These are phyloP conservation scores for Melaleuca quinquenervia DNA, from an alignment of 345 rosid genomes.

Conservation along the genomic window DNA sequence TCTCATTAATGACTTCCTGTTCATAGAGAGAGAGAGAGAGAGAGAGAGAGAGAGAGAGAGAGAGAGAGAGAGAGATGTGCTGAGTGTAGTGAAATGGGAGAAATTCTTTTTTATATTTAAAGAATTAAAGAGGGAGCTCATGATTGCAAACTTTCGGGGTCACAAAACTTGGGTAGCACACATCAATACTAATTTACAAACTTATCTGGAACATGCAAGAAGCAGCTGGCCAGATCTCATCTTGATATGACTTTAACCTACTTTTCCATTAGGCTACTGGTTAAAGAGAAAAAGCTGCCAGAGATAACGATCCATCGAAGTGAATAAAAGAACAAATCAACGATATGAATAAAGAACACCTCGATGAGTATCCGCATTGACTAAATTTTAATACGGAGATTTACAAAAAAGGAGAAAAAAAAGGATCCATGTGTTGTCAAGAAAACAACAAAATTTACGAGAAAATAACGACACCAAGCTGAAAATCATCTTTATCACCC, in stretches of 20 bases:
- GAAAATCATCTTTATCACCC: neutral
- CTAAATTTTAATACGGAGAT: neutral
- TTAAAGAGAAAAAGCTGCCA: neutral
- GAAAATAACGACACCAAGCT: neutral
- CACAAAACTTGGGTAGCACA: neutral
- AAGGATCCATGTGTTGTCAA: neutral
- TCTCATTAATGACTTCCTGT: neutral
- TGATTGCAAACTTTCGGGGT: neutral
- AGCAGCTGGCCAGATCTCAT: neutral
- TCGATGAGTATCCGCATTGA: neutral
- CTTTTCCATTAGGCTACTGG: neutral
- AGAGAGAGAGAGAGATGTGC: neutral
- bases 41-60: too few relatives aligned
- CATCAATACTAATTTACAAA: neutral
- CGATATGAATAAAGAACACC: neutral
- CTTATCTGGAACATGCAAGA: neutral
- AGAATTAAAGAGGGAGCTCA: neutral
- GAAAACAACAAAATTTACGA: neutral
- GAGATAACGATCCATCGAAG: neutral
- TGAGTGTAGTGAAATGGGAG: neutral
- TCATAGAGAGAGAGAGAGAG: neutral
- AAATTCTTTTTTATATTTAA: neutral
- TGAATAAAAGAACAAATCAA: neutral
- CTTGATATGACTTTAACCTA: neutral
- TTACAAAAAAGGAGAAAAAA: neutral